These are phyloP conservation scores for Tolypocladium guangdongense DNA, from an alignment of 2,329 filamentous ascomycete genomes.

Conservation along the genomic window DNA sequence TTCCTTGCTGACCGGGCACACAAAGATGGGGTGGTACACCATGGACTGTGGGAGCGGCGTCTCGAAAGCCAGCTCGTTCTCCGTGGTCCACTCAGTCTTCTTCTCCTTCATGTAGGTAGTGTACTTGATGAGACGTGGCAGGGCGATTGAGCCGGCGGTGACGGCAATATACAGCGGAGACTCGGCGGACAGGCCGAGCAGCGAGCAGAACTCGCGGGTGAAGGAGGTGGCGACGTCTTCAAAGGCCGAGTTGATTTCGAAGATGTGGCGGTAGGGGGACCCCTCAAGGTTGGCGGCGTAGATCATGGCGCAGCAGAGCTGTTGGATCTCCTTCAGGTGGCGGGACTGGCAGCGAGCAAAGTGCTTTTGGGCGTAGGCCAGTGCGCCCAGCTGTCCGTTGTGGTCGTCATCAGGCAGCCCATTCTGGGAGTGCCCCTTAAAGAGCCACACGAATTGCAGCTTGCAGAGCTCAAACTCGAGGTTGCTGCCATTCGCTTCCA, in stretches of 20 bases:
- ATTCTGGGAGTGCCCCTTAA: conserved; percentile 49
- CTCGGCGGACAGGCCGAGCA: conserved; percentile 80
- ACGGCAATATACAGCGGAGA: conserved; percentile 88
- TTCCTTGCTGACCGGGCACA: conserved; percentile 94
- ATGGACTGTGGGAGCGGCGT: conserved; percentile 48
- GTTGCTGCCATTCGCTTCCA: conserved; percentile 79
- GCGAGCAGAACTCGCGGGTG: conserved; percentile 85
- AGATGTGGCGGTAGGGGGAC: conserved; percentile 72
- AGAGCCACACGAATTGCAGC: conserved; percentile 82
- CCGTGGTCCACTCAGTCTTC: conserved; percentile 88
- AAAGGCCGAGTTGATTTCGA: conserved; percentile 67
- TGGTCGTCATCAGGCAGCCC: conserved; percentile 41
- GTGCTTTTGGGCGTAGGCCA: conserved; percentile 63
- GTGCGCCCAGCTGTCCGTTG: conserved; percentile 52
- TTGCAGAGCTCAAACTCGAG: conserved; percentile 91
- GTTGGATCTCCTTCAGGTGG: conserved; percentile 69
- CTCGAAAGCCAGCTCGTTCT: conserved; percentile 78
- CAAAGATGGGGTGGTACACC: conserved; percentile 91
- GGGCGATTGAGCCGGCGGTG: conserved; percentile 83
- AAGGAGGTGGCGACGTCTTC: conserved; percentile 79
- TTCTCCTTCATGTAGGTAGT: conserved; percentile 79
- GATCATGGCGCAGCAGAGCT: conserved; percentile 70
- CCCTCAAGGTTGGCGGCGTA: conserved; percentile 62
- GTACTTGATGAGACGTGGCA: conserved; percentile 82
- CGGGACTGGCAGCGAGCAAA: conserved; percentile 66